phyloP scores from a whole-genome alignment of 1,139 yeast genomes.

The Suhomyces choctaworum region DNA sequence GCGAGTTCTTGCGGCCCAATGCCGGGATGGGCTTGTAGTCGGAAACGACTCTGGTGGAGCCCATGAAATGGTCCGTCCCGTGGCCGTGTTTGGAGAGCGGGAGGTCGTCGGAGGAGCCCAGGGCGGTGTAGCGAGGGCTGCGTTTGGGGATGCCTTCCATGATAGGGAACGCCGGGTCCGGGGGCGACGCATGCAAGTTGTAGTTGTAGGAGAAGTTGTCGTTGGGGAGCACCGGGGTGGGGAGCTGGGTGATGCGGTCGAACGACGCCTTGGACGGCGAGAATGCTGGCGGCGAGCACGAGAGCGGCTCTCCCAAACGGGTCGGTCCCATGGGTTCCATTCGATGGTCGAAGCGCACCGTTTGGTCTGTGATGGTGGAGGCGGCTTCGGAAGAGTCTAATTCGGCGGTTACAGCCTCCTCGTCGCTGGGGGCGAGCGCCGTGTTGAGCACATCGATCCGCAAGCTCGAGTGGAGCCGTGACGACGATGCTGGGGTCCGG shows the following conservation, averaged over 20 bases:
- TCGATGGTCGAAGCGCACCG: background rate
- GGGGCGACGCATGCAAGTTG: slow-evolving; percentile 3
- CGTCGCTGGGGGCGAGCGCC: slow-evolving; percentile 7
- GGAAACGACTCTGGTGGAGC: slow-evolving; percentile 29
- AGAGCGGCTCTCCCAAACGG: slow-evolving; percentile 14
- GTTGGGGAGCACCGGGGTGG: slow-evolving; percentile 18
- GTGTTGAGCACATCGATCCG: slow-evolving; percentile 8
- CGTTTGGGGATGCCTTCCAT: slow-evolving; percentile 6
- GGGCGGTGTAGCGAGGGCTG: slow-evolving; percentile 4
- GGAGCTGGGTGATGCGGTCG: slow-evolving; percentile 17
- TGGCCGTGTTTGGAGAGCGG: slow-evolving; percentile 1
- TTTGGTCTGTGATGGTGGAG: background rate
- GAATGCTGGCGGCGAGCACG: slow-evolving; percentile 4
- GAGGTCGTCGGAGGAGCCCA: background rate
- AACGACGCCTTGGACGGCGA: slow-evolving; percentile 3
- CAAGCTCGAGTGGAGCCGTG: slow-evolving; percentile 8
- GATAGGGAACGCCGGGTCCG: slow-evolving; percentile 4
- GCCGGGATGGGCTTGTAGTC: slow-evolving; percentile 34
- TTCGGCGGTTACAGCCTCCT: no score
- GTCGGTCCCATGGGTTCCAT: background rate
- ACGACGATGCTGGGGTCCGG: slow-evolving; percentile 4
- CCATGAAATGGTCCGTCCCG: background rate
- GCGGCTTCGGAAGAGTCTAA: background rate
- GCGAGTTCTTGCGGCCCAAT: slow-evolving; percentile 24
- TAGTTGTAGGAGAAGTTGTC: slow-evolving; percentile 14